Conservation (phyloP, 371 early-diverging fungal genomes). For the Mucor velutinosus region DNA sequence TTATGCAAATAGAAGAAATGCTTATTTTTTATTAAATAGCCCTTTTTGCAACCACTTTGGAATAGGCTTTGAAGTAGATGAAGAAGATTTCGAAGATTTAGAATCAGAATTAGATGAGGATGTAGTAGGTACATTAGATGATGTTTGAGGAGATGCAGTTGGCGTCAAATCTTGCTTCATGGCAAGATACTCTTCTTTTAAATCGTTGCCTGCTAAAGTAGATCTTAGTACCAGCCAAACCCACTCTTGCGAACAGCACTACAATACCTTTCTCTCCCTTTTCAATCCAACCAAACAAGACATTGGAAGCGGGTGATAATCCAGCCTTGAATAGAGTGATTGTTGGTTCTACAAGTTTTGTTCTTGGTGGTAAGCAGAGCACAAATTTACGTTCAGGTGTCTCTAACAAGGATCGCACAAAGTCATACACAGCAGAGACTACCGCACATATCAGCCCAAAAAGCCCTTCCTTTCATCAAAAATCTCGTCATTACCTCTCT, state of each 20-base stretch:
- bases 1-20: background rate
- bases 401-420: constrained; percentile 38
- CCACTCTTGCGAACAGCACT: background rate
- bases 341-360: constrained; percentile 40
- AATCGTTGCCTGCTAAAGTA: background rate
- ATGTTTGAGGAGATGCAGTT: constrained; percentile 13
- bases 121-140: constrained; percentile 2
- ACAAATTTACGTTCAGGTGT: constrained; percentile 50
- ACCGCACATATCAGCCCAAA: background rate
- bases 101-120: constrained; percentile 2
- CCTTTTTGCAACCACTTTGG: constrained; percentile 57
- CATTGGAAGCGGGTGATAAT: constrained; percentile 50
- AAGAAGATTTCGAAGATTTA: background rate
- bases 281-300: constrained; percentile 52
- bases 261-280: constrained; percentile 26
- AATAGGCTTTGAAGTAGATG: constrained; percentile 27
- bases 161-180: constrained; percentile 33
- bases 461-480: background rate
- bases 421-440: constrained; percentile 48
- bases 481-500: constrained; percentile 29
- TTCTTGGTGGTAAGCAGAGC: constrained; percentile 50
- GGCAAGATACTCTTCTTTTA: constrained; percentile 31
- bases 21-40: constrained; percentile 46
- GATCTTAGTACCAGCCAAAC: background rate
- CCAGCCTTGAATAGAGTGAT: constrained; percentile 46